These are phyloP conservation scores for Westerdykella ornata DNA, from an alignment of 2,329 filamentous ascomycete species.

Conservation along the genomic window DNA sequence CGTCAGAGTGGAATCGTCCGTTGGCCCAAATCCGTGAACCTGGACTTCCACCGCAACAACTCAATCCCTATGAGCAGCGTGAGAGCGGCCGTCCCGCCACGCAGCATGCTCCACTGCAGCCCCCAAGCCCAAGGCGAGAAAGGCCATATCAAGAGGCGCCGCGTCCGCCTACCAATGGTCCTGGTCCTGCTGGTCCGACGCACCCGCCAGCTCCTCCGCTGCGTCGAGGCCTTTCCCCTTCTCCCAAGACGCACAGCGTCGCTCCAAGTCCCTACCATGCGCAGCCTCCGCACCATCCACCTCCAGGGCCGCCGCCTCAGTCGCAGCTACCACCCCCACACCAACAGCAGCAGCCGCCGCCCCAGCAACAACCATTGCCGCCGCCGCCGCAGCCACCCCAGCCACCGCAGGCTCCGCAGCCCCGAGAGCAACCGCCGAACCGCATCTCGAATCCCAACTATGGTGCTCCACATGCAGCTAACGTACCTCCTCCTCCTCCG, in stretches of 20 bases:
- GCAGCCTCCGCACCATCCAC: conserved; percentile 42
- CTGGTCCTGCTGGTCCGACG: conserved; percentile 38
- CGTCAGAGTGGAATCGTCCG: conserved; percentile 52
- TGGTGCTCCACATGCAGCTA: conserved; percentile 34
- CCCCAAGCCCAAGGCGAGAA: conserved; percentile 70
- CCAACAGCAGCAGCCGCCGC: conserved; percentile 19
- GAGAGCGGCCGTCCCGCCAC: conserved; percentile 64
- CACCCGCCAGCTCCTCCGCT: conserved; percentile 40
- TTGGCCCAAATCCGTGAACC: conserved; percentile 69
- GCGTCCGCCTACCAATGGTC: conserved; percentile 44
- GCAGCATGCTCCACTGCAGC: conserved; percentile 58
- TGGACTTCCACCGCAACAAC: conserved; percentile 59
- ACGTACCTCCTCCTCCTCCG: conserved; percentile 51
- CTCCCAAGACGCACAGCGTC: conserved; percentile 53
- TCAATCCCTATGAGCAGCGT: conserved; percentile 75
- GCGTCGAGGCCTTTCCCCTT: conserved; percentile 51
- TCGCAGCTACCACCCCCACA: conserved; percentile 34
- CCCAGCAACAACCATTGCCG: conserved; percentile 42
- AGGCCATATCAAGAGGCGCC: conserved; percentile 62
- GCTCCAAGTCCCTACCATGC: conserved; percentile 48
- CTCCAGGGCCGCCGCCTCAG: conserved; percentile 47
- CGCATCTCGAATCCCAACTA: conserved; percentile 45
- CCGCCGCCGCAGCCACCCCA: conserved; percentile 38
- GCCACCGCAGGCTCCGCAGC: conserved; percentile 22
- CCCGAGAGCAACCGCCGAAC: conserved; percentile 42